Percentiles rank a stretch among this genome's conserved stretches.
Conservation (phyloP, 129 eudicot genomes). For the Deinandra increscens region DNA sequence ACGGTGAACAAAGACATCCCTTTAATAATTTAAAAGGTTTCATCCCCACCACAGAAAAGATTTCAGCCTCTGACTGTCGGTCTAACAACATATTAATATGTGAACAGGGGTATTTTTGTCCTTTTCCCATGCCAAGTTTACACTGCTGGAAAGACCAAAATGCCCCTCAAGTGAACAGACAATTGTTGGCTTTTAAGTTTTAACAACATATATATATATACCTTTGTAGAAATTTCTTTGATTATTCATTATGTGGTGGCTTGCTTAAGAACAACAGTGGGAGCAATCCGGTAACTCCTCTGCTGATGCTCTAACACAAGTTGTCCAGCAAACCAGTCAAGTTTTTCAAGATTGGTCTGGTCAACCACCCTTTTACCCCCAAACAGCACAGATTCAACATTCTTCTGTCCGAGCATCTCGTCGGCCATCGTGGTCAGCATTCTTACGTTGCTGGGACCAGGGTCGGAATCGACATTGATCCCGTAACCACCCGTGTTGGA, state of each 20-base stretch:
- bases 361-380: conserved; percentile 79
- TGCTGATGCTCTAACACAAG: conserved; percentile 94
- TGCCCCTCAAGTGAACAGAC: conserved; percentile 20
- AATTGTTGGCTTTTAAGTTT: not conserved
- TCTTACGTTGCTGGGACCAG: conserved; percentile 71
- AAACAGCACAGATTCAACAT: conserved; percentile 81
- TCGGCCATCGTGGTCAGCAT: conserved; percentile 63
- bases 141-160: conserved; percentile 5
- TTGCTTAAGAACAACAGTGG: conserved; percentile 97
- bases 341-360: conserved; percentile 77
- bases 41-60: conserved; percentile 21
- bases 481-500: conserved; percentile 61
- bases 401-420: conserved; percentile 86
- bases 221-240: conserved; percentile 21
- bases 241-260: conserved; percentile 38
- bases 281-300: conserved; percentile 97
- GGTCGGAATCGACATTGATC: conserved; percentile 62
- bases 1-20: conserved; percentile 22
- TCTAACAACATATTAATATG: conserved; percentile 4
- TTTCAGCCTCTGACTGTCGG: conserved; percentile 15
- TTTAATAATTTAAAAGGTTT: conserved; percentile 15
- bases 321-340: conserved; percentile 94
- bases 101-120: conserved; percentile 26
- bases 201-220: not conserved
- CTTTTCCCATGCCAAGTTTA: conserved; percentile 11